Conservation (phyloP, 306 rosid genomes). For the Prunus dulcis region DNA sequence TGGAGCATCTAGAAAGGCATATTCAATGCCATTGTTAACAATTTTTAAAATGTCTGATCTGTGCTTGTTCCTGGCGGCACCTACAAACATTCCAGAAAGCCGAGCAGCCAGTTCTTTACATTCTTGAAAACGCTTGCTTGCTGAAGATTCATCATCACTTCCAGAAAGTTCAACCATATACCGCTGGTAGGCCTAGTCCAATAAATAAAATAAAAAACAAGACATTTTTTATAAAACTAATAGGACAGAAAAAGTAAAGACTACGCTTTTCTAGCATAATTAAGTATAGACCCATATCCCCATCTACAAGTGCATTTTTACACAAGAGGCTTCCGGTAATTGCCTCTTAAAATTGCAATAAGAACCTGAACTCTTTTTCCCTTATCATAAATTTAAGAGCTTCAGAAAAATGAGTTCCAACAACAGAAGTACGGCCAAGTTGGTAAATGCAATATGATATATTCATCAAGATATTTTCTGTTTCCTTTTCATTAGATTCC, state of each 20-base stretch:
- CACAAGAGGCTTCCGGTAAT: not conserved
- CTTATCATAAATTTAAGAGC: not conserved
- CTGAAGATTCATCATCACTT: constrained; percentile 46
- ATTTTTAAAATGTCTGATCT: constrained; percentile 64
- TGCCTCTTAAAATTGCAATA: not conserved
- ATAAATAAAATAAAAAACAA: not conserved
- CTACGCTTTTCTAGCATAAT: not conserved
- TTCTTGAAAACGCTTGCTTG: constrained; percentile 52
- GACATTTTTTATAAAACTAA: not conserved
- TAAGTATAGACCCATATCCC: not conserved
- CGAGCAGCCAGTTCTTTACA: constrained; percentile 78
- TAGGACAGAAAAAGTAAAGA: not conserved
- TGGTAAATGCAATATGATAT: not conserved
- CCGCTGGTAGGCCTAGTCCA: constrained; percentile 63
- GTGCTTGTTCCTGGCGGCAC: constrained; percentile 81
- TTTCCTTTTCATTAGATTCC: not conserved
- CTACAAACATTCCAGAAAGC: constrained; percentile 79
- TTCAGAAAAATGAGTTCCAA: not conserved
- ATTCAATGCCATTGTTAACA: constrained; percentile 72
- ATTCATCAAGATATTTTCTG: not conserved
- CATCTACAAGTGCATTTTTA: not conserved
- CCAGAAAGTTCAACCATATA: constrained; percentile 41
- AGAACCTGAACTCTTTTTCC: not conserved
- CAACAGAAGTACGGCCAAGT: not conserved
- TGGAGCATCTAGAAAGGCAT: constrained; percentile 84